Percentiles rank a stretch among this genome's conserved stretches.
These are phyloP conservation scores for Fusarium newnesense DNA, from an alignment of 2,329 filamentous ascomycete species.

Conservation along the genomic window DNA sequence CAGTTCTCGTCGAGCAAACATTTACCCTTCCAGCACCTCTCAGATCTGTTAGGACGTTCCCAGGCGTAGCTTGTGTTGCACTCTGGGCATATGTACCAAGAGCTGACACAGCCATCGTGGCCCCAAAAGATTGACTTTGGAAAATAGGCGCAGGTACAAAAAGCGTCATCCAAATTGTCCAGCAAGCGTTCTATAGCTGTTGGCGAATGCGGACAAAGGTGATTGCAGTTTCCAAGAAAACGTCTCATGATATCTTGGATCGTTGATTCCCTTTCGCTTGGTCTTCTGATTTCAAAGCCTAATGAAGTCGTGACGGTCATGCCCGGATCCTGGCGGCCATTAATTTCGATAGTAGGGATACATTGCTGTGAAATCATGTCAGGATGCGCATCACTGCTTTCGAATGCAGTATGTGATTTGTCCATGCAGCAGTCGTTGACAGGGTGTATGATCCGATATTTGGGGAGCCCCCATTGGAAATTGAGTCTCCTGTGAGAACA, in stretches of 20 bases:
- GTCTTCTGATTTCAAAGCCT: not conserved
- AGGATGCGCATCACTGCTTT: not conserved
- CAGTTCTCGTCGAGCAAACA: not conserved
- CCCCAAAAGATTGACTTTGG: too few species aligned
- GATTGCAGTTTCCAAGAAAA: not conserved
- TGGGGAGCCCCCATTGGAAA: not conserved
- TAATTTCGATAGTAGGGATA: not conserved
- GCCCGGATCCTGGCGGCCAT: fast-evolving
- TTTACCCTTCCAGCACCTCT: not conserved
- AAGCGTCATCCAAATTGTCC: not conserved
- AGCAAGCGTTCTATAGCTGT: not conserved
- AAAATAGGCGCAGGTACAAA: not conserved
- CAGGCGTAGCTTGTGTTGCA: not conserved
- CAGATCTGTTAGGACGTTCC: not conserved
- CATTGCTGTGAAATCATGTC: not conserved
- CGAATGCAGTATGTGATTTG: not conserved
- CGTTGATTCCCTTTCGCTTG: not conserved
- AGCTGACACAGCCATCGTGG: not conserved
- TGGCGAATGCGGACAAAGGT: not conserved
- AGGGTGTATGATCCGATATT: fast-evolving
- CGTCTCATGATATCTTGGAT: not conserved
- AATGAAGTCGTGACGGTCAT: not conserved
- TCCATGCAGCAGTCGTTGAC: not conserved
- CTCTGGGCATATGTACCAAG: not conserved
- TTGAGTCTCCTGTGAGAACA: not conserved